A percentile compares a stretch with the other conserved stretches of the same genome.
Conservation (phyloP, 2,329 filamentous ascomycete genomes). For the Clathrospora elynae region DNA sequence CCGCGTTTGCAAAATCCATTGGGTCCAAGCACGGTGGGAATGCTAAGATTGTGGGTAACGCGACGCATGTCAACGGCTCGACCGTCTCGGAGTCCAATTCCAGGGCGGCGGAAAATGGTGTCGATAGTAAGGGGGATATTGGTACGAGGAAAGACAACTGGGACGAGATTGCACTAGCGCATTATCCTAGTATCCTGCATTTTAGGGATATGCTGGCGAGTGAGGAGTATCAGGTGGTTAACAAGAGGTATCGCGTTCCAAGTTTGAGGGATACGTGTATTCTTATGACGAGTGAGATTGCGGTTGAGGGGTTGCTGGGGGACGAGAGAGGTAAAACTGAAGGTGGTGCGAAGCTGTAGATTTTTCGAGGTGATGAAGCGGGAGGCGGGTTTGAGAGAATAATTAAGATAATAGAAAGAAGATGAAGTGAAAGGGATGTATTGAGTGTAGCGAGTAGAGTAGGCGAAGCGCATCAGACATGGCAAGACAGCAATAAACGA, state of each 20-base stretch:
- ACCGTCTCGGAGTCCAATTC: too few species aligned
- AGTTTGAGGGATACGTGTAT: conserved; percentile 60
- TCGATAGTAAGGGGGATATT: conserved; percentile 1
- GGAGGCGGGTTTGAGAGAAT: not conserved
- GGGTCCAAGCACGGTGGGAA: conserved; percentile 60
- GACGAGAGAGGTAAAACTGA: conserved; percentile 2
- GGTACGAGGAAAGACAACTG: conserved; percentile 47
- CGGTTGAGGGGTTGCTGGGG: conserved; percentile 27
- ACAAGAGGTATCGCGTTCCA: conserved; percentile 58
- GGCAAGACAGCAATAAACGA: too few species aligned
- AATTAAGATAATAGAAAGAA: not conserved
- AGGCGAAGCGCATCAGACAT: too few species aligned
- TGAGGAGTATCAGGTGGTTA: conserved; percentile 64
- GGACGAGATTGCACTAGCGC: conserved; percentile 69
- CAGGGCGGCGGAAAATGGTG: conserved; percentile 20
- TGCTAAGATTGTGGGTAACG: conserved; percentile 67
- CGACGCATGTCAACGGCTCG: conserved; percentile 46
- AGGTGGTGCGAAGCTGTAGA: conserved; percentile 16
- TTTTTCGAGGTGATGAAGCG: not conserved
- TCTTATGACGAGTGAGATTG: conserved; percentile 60
- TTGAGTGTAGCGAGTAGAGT: not conserved
- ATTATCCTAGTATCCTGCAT: conserved; percentile 66
- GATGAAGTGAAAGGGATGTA: not conserved
- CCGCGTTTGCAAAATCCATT: conserved; percentile 56
- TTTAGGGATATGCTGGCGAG: conserved; percentile 66